Percentiles rank a stretch among this genome's conserved stretches.
These are phyloP conservation scores for Alternaria triticimaculans DNA, from an alignment of 2,329 filamentous ascomycete species.

Conservation along the genomic window DNA sequence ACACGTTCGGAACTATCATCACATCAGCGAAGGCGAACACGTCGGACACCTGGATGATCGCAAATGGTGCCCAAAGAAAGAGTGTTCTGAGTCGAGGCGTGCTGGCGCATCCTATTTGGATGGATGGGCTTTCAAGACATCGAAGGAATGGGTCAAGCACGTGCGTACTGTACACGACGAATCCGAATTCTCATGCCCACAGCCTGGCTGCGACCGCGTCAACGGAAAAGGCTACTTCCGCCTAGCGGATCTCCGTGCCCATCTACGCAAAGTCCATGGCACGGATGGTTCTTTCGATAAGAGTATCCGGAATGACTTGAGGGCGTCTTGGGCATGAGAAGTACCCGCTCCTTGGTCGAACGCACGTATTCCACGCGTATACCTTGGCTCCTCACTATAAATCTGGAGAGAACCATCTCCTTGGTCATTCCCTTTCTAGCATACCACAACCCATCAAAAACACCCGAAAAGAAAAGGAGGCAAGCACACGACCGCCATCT, in stretches of 20 bases:
- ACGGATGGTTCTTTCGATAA: background rate
- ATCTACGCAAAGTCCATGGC: background rate
- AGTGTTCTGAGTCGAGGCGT: accelerated
- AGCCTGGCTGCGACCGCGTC: background rate
- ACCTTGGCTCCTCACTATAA: background rate
- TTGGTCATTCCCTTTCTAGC: background rate
- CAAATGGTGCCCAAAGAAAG: background rate
- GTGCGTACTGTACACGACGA: background rate
- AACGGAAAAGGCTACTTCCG: background rate
- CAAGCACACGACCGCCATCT: background rate
- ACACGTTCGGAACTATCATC: background rate
- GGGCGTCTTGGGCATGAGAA: too few species aligned
- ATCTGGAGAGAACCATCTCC: accelerated
- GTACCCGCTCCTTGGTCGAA: too few species aligned
- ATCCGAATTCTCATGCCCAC: background rate
- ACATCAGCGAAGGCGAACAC: background rate
- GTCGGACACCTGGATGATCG: accelerated
- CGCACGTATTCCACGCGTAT: too few species aligned
- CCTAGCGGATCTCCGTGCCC: background rate
- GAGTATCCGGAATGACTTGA: background rate
- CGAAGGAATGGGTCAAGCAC: background rate
- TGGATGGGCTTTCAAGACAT: accelerated
- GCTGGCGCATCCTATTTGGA: accelerated
- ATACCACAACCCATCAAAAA: background rate
- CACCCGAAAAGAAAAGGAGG: background rate